A percentile compares a stretch with the other conserved stretches of the same genome.
Conservation (phyloP, 306 rosid species). For the Psophocarpus tetragonolobus region DNA sequence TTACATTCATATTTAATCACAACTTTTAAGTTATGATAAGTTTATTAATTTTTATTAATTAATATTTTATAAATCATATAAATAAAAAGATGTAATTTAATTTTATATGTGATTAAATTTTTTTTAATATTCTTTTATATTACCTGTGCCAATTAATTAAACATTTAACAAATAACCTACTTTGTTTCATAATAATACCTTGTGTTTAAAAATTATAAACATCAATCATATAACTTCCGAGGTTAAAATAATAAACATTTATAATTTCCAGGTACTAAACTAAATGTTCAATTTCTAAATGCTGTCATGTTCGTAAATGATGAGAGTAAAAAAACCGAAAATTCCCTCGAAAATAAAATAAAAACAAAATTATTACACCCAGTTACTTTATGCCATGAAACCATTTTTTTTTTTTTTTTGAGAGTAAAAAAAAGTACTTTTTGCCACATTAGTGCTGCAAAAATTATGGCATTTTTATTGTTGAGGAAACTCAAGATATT, state of each 20-base stretch:
- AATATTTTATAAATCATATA: no score
- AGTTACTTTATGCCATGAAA: background rate
- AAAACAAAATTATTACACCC: background rate
- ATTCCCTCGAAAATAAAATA: background rate
- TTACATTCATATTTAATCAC: no score
- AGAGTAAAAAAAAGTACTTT: no score
- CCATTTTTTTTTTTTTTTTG: no score
- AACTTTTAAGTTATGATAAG: no score
- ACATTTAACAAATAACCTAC: background rate
- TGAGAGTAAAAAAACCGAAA: no score
- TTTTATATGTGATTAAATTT: no score
- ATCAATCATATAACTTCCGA: background rate
- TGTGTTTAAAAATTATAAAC: background rate
- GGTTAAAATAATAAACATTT: background rate
- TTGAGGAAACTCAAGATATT: background rate
- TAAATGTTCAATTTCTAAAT: background rate
- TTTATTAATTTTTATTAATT: no score
- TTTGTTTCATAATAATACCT: background rate
- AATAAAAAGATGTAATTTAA: no score
- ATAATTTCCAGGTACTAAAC: background rate
- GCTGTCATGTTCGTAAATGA: background rate
- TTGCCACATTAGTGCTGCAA: no score
- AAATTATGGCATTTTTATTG: background rate
- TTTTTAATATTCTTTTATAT: no score
- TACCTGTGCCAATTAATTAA: no score